These are phyloP conservation scores for Monosporozyma aerobia DNA, from an alignment of 805 yeast species.

Conservation along the genomic window DNA sequence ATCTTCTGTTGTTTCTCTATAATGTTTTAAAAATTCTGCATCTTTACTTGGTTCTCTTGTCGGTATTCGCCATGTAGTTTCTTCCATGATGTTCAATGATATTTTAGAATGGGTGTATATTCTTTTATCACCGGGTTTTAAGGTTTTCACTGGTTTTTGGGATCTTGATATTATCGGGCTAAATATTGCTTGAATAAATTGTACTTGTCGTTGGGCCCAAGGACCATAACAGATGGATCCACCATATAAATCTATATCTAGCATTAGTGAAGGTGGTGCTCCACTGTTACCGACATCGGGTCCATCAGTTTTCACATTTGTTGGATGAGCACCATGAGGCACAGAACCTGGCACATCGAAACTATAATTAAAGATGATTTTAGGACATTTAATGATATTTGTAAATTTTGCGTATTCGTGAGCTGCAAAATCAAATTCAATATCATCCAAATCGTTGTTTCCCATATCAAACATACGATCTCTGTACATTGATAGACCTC, in stretches of 20 bases:
- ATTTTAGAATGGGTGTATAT: conserved; percentile 48
- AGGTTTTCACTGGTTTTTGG: conserved; percentile 33
- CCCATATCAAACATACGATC: conserved; percentile 32
- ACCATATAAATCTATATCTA: conserved; percentile 47
- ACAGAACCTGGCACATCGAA: conserved; percentile 67
- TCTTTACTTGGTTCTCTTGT: conserved; percentile 80
- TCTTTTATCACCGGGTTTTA: conserved; percentile 45
- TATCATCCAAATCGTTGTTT: conserved; percentile 26
- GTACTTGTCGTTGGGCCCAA: conserved; percentile 86
- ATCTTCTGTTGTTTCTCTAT: conserved; percentile 28
- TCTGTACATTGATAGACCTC: conserved; percentile 62
- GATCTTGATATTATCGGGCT: conserved; percentile 63
- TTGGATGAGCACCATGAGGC: conserved; percentile 32
- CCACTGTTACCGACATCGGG: conserved; percentile 54
- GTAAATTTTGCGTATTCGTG: conserved; percentile 81
- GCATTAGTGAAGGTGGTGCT: conserved; percentile 49
- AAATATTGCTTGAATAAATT: conserved; percentile 51
- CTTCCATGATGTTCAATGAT: conserved; percentile 52
- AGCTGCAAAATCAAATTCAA: conserved; percentile 27
- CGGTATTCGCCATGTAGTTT: conserved; percentile 64
- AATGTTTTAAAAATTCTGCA: conserved; percentile 30
- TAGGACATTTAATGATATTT: conserved; percentile 52
- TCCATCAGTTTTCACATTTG: conserved; percentile 31
- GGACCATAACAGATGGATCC: conserved; percentile 83
- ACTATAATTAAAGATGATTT: conserved; percentile 46